Evolutionary conservation across 2,329 filamentous ascomycete genomes (phyloP).

Genomic region (Harringtonia lauricola): DNA sequence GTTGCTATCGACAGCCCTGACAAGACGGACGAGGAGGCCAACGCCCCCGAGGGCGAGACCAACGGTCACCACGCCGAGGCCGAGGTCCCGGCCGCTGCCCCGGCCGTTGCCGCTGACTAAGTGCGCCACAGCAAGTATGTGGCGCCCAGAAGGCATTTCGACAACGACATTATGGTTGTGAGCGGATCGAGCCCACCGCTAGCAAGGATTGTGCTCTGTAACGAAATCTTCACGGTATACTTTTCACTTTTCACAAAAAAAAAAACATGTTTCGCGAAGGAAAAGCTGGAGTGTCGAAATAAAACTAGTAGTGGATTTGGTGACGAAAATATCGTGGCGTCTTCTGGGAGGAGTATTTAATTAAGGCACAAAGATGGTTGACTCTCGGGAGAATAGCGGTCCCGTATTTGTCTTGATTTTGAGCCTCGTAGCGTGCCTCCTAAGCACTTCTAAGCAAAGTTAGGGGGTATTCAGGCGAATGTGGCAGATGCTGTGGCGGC

Average conservation of each 20-base stretch:
- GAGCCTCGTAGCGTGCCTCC: background rate
- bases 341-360: conserved; percentile 7
- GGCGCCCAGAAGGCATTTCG: conserved; percentile 3
- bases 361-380: conserved; percentile 13
- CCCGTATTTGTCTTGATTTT: conserved; percentile 11
- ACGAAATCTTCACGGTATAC: conserved; percentile 2
- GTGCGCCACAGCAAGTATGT: conserved; percentile 2
- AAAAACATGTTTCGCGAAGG: conserved; percentile 4
- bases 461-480: background rate
- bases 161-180: background rate
- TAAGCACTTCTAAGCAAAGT: no score
- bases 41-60: conserved; percentile 32
- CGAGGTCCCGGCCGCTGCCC: conserved; percentile 15
- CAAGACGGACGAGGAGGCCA: conserved; percentile 84
- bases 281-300: conserved; percentile 6
- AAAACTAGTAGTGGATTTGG: conserved; percentile 8
- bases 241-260: conserved; percentile 1
- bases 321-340: conserved; percentile 11
- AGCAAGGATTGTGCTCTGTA: conserved; percentile 2
- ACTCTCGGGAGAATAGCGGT: conserved; percentile 15
- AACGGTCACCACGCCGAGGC: conserved; percentile 30
- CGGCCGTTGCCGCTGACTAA: background rate
- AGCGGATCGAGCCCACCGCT: background rate
- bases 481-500: background rate
- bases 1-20: conserved; percentile 98